Evolutionary conservation across 805 yeast genomes (phyloP).

Genomic region (Candida saitoana): DNA sequence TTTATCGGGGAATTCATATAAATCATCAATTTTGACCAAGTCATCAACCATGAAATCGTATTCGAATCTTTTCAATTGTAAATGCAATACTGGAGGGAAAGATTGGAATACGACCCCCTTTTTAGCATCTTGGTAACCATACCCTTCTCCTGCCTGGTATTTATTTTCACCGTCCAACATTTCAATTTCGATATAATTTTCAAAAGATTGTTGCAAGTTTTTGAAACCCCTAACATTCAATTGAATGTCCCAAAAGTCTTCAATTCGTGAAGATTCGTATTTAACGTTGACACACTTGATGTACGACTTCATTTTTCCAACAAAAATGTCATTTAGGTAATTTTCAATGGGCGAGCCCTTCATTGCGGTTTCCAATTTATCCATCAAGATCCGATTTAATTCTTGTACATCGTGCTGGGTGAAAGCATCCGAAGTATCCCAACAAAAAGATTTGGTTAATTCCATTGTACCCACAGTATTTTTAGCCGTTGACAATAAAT

Average conservation of each 20-base stretch:
- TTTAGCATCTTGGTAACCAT: constrained; percentile 91
- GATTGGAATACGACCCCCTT: constrained; percentile 91
- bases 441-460: constrained; percentile 89
- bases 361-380: constrained; percentile 85
- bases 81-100: constrained; percentile 89
- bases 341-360: constrained; percentile 69
- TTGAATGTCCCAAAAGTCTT: constrained; percentile 98
- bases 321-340: constrained; percentile 71
- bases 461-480: constrained; percentile 82
- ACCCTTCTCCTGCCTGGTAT: constrained; percentile 81
- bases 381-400: constrained; percentile 92
- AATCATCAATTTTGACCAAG: constrained; percentile 86
- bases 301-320: constrained; percentile 94
- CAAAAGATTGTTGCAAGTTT: constrained; percentile 70
- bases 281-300: constrained; percentile 90
- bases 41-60: constrained; percentile 87
- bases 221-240: constrained; percentile 82
- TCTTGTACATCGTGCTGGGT: constrained; percentile 99
- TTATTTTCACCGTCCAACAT: constrained; percentile 91
- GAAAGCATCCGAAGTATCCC: constrained; percentile 94
- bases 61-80: constrained; percentile 91
- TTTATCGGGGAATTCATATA: constrained; percentile 80
- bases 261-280: constrained; percentile 85
- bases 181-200: constrained; percentile 84
- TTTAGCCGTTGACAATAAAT: constrained; percentile 66